Percentiles rank a stretch among this genome's conserved stretches.
Evolutionary conservation across 306 rosid species (phyloP).

Genomic region (Dalbergia cultrata): DNA sequence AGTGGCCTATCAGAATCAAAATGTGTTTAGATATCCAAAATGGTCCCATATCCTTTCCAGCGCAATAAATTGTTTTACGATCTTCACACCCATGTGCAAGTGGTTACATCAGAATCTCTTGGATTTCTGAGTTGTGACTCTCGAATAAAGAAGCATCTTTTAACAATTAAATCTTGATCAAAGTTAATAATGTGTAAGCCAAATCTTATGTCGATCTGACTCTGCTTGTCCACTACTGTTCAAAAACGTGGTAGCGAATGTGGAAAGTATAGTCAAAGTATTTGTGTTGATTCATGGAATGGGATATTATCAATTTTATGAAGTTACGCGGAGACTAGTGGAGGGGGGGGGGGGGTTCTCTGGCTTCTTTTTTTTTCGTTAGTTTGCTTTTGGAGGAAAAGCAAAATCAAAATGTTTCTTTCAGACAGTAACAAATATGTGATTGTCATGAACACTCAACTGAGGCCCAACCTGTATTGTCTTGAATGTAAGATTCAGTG

Average conservation of each 20-base stretch:
- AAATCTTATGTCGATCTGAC: conserved; percentile 31
- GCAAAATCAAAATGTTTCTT: too few relatives aligned
- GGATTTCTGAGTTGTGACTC: conserved; percentile 27
- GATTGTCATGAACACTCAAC: too few relatives aligned
- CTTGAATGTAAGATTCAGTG: too few relatives aligned
- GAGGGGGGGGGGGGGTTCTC: conserved; percentile 25
- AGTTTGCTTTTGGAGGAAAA: not conserved
- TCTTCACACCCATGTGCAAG: conserved; percentile 46
- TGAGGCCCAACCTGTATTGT: too few relatives aligned
- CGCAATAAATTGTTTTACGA: conserved; percentile 19
- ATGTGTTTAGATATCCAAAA: not conserved
- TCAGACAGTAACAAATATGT: too few relatives aligned
- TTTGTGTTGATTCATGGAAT: not conserved
- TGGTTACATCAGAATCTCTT: conserved; percentile 48
- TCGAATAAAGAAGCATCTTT: conserved; percentile 41
- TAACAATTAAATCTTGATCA: conserved; percentile 7
- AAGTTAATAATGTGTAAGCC: conserved; percentile 18
- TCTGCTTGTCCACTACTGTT: conserved; percentile 29
- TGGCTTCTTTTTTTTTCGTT: not conserved
- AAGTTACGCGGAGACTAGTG: conserved; percentile 46
- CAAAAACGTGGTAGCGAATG: not conserved
- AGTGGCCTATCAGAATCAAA: conserved; percentile 4
- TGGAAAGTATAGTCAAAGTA: not conserved
- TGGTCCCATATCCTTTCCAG: conserved; percentile 27
- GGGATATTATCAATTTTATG: conserved; percentile 29